These are phyloP conservation scores for Boletus mariae DNA, from an alignment of 1,284 basidiomycete genomes.

Conservation along the genomic window DNA sequence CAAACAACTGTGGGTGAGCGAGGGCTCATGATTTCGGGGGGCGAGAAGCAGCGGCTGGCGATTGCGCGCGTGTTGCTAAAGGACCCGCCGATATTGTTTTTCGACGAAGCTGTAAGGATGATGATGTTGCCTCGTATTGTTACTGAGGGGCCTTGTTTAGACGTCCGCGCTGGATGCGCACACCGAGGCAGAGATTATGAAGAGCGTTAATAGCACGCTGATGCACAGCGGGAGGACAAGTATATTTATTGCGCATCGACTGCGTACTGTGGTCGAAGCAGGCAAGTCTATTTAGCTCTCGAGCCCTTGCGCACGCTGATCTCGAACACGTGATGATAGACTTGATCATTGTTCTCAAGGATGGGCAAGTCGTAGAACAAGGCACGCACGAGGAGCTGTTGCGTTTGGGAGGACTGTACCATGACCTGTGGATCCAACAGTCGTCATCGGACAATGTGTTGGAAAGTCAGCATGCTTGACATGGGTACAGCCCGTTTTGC, in stretches of 20 bases:
- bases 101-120: slow-evolving; percentile 86
- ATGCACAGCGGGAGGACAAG: slow-evolving; percentile 80
- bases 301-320: slow-evolving; percentile 3
- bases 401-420: slow-evolving; percentile 69
- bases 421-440: slow-evolving; percentile 86
- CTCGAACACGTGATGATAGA: slow-evolving; percentile 42
- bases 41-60: slow-evolving; percentile 95
- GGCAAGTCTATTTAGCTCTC: slow-evolving; percentile 42
- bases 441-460: slow-evolving; percentile 35
- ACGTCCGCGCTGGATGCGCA: slow-evolving; percentile 94
- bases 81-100: slow-evolving; percentile 93
- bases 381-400: slow-evolving; percentile 89
- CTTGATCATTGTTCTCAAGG: slow-evolving; percentile 84
- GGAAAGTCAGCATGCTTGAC: slow-evolving; percentile 13
- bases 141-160: slow-evolving; percentile 35
- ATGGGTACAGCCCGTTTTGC: not conserved
- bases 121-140: not conserved
- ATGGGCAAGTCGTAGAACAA: slow-evolving; percentile 84
- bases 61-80: slow-evolving; percentile 92
- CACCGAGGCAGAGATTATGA: slow-evolving; percentile 94
- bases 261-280: slow-evolving; percentile 88
- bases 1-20: slow-evolving; percentile 91
- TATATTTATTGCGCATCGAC: slow-evolving; percentile 91
- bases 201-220: slow-evolving; percentile 83
- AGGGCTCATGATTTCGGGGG: slow-evolving; percentile 96